Base-by-base conservation (phyloP, 2,329 filamentous ascomycete species). In the Fusarium denticulatum region DNA sequence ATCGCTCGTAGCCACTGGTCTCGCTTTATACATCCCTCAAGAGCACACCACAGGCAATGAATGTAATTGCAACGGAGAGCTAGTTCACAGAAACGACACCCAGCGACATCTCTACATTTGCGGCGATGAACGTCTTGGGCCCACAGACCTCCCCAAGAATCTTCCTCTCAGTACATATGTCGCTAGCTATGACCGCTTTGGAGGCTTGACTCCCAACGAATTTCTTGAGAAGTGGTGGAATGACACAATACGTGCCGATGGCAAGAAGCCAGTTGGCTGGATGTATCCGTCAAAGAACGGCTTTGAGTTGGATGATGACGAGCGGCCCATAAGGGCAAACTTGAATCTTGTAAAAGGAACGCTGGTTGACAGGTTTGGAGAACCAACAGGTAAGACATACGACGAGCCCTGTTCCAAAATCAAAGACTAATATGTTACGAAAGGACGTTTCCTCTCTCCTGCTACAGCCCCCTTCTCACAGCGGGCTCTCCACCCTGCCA, bases 321-420 rank as follows among this genome's bases (percentile, higher is more conserved):
- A 79, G 0, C 66, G 77, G 1, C 79, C 82, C 3, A 85, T 88
- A 36, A 76, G 80, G 16, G 84, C 82, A 5, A 84, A 81, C 28
- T 78, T 84, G 60, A 83, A 81, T 2, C 75, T 88, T 0, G 63
- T 69, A 3, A 76, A 75, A 0, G 86, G 85, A 10, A 80, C 81
- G 13, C 77, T 85, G 26, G 69, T 88, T 5, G 86, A 88, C 74
- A 81, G 86, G 1, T 88, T 88, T 46, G 86, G 86, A 43, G 70
- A 62, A 5, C 16, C 49, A 3, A 50, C 18, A n/a, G 70, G 70
- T 73, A 34, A 58, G 42, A 15, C 3, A 3, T 7, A 26, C 3
- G 1, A 1, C 9, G 9, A 1, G 0, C 0, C 10, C 9, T 3
- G 8, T 15, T 8, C 9, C 2, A 14, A 12, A 3, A 8, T 4